Conservation (phyloP, 257 asterid genomes). For the Solanum tacnaense region DNA sequence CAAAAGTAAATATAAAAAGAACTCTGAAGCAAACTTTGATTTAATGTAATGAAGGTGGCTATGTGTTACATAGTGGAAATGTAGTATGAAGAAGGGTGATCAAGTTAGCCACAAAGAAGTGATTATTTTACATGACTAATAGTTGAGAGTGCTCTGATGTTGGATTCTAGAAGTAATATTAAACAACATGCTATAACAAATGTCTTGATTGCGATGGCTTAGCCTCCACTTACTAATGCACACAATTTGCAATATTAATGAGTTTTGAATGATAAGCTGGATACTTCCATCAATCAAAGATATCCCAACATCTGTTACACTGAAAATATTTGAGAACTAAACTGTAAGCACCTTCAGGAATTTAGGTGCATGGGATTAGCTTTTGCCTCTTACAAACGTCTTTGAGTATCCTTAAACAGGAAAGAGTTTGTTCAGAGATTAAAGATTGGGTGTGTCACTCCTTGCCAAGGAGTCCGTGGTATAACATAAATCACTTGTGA, state of each 20-base stretch:
- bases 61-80: neutral
- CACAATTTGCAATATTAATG: neutral
- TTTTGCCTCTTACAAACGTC: neutral
- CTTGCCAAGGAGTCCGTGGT: neutral
- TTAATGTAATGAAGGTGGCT: neutral
- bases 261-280: neutral
- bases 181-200: neutral
- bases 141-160: neutral
- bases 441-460: neutral
- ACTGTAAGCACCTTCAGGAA: neutral
- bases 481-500: neutral
- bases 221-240: neutral
- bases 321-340: neutral
- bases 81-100: neutral
- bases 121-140: neutral
- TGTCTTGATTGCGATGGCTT: neutral
- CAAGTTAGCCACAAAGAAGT: neutral
- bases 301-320: neutral
- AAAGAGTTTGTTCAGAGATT: neutral
- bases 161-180: neutral
- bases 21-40: neutral
- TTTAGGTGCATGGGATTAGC: neutral
- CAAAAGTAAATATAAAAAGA: neutral
- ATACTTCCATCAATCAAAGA: neutral
- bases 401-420: neutral